Evolutionary conservation across 345 rosid genomes (phyloP).

Genomic region (Cardamine chenopodiifolia): DNA sequence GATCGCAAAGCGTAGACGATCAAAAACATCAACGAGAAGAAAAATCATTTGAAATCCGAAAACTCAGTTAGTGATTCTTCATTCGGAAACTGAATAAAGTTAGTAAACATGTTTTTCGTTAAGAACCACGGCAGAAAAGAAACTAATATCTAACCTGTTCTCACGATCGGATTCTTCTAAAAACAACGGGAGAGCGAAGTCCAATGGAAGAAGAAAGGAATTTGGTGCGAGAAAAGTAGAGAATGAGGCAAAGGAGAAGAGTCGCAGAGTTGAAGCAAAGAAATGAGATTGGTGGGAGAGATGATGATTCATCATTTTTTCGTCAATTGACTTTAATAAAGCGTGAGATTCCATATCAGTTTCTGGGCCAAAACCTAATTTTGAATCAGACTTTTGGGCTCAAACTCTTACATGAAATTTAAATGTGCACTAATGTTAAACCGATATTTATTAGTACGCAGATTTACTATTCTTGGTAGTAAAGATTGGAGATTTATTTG

Average conservation of each 20-base stretch:
- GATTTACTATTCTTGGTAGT: too few species aligned
- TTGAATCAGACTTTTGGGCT: background rate
- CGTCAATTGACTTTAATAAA: slow-evolving; percentile 14
- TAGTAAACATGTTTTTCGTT: background rate
- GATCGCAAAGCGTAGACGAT: slow-evolving; percentile 9
- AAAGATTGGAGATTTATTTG: too few species aligned
- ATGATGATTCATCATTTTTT: background rate
- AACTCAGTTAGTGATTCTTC: background rate
- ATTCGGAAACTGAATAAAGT: slow-evolving; percentile 5
- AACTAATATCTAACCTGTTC: slow-evolving; percentile 26
- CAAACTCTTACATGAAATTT: background rate
- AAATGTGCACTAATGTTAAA: background rate
- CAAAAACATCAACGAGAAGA: background rate
- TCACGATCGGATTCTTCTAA: background rate
- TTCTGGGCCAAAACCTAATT: slow-evolving; percentile 6
- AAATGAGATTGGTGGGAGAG: slow-evolving; percentile 29
- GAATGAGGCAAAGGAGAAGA: background rate
- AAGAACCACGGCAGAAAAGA: background rate
- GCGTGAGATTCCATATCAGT: background rate
- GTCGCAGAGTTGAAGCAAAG: slow-evolving; percentile 37
- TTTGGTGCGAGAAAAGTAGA: background rate
- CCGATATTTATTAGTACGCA: too few species aligned
- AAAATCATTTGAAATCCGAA: background rate
- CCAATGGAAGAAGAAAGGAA: slow-evolving; percentile 23
- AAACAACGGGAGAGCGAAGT: background rate